These are phyloP conservation scores for Fusarium sp. DNA, from an alignment of 2,329 filamentous ascomycete genomes.

Conservation along the genomic window DNA sequence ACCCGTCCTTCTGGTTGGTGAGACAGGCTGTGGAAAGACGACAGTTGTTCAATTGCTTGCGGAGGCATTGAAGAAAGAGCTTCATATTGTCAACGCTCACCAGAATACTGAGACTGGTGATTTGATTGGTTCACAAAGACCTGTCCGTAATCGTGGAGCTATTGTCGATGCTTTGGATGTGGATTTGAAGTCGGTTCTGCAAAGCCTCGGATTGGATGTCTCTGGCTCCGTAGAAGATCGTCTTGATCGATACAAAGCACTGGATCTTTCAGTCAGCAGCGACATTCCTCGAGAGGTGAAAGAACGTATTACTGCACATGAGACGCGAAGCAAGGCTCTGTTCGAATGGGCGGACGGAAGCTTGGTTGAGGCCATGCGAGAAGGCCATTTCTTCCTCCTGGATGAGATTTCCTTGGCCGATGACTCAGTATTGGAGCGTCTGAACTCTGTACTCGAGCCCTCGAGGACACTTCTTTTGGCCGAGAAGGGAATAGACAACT, in stretches of 20 bases:
- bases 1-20: conserved; percentile 91
- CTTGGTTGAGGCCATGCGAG: conserved; percentile 91
- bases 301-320: conserved; percentile 58
- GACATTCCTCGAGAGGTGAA: conserved; percentile 60
- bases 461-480: conserved; percentile 87
- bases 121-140: conserved; percentile 93
- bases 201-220: conserved; percentile 51
- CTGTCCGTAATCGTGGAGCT: conserved; percentile 83
- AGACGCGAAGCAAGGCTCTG: conserved; percentile 78
- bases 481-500: conserved; percentile 89
- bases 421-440: conserved; percentile 92
- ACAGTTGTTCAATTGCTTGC: conserved; percentile 94
- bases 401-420: conserved; percentile 98
- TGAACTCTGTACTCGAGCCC: conserved; percentile 96
- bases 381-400: conserved; percentile 88
- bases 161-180: conserved; percentile 72
- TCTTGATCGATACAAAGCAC: conserved; percentile 63
- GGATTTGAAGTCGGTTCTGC: conserved; percentile 65
- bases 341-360: conserved; percentile 98
- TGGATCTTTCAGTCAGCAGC: conserved; percentile 58
- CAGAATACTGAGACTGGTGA: conserved; percentile 98
- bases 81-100: conserved; percentile 95
- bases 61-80: conserved; percentile 76
- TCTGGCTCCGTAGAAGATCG: conserved; percentile 63
- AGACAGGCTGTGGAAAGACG: conserved; percentile 98